Conservation (phyloP, 2,329 filamentous ascomycete genomes). For the Phialophora verrucosa region DNA sequence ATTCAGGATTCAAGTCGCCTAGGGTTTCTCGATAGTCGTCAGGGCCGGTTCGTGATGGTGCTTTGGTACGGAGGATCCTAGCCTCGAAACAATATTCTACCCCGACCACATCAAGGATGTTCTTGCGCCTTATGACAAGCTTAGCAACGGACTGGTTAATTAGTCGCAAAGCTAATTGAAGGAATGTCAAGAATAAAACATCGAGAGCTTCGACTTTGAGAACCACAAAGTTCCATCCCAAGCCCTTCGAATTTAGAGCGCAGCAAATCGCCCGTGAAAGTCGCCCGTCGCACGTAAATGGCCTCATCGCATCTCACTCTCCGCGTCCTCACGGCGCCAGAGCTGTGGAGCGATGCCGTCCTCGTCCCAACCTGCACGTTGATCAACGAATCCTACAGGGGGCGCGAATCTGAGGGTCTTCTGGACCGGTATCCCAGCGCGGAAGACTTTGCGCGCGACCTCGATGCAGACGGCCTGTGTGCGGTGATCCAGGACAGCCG, state of each 20-base stretch:
- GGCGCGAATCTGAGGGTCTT: constrained; percentile 14
- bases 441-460: constrained; percentile 14
- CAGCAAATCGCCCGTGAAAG: constrained; percentile 13
- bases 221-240: not conserved
- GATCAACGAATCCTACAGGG: constrained; percentile 19
- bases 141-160: constrained; percentile 6
- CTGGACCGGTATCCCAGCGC: constrained; percentile 17
- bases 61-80: constrained; percentile 1
- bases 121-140: constrained; percentile 6
- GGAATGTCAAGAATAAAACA: constrained; percentile 8
- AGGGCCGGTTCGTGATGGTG: constrained; percentile 2
- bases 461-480: constrained; percentile 12
- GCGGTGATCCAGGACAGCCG: constrained; percentile 15
- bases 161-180: constrained; percentile 12
- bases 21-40: not conserved
- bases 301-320: constrained; percentile 12
- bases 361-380: constrained; percentile 12
- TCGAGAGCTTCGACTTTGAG: not conserved
- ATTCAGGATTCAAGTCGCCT: no score
- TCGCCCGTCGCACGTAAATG: constrained; percentile 6
- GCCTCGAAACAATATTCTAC: constrained; percentile 4
- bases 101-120: constrained; percentile 3
- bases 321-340: constrained; percentile 14
- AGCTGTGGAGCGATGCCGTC: constrained; percentile 12
- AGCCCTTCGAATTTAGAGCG: constrained; percentile 9